Conservation (phyloP, 768 basidiomycete species). For the Suillus subaureus region DNA sequence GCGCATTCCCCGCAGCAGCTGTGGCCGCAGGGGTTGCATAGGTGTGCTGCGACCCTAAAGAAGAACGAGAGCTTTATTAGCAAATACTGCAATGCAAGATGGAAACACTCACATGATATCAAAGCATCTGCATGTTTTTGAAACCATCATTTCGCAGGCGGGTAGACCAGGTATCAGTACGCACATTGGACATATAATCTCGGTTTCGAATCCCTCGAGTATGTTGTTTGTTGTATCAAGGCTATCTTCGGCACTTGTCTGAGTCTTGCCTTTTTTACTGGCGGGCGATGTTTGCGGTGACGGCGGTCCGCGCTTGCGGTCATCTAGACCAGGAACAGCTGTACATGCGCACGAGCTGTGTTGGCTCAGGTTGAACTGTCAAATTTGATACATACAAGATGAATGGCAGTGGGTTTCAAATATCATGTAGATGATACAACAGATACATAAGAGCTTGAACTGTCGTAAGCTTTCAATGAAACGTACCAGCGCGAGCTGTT, state of each 20-base stretch:
- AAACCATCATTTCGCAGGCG: constrained; percentile 9
- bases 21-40: constrained; percentile 75
- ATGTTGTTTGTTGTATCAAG: constrained; percentile 18
- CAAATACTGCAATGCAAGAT: not conserved
- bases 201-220: constrained; percentile 58
- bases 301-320: constrained; percentile 11
- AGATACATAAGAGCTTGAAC: not conserved
- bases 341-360: not conserved
- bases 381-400: not conserved
- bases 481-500: constrained; percentile 4
- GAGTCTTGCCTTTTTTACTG: constrained; percentile 51
- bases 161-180: constrained; percentile 27
- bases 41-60: constrained; percentile 58
- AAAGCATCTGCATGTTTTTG: constrained; percentile 52
- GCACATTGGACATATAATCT: constrained; percentile 74
- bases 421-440: no score
- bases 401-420: not conserved
- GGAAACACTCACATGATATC: constrained; percentile 62
- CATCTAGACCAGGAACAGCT: not conserved
- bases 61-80: constrained; percentile 9
- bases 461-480: not conserved
- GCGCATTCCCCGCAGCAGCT: constrained; percentile 71
- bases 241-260: constrained; percentile 32
- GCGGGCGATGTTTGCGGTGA: constrained; percentile 13
- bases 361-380: not conserved